These are phyloP conservation scores for Ashbya aceris DNA, from an alignment of 1,139 yeast genomes.

Conservation along the genomic window DNA sequence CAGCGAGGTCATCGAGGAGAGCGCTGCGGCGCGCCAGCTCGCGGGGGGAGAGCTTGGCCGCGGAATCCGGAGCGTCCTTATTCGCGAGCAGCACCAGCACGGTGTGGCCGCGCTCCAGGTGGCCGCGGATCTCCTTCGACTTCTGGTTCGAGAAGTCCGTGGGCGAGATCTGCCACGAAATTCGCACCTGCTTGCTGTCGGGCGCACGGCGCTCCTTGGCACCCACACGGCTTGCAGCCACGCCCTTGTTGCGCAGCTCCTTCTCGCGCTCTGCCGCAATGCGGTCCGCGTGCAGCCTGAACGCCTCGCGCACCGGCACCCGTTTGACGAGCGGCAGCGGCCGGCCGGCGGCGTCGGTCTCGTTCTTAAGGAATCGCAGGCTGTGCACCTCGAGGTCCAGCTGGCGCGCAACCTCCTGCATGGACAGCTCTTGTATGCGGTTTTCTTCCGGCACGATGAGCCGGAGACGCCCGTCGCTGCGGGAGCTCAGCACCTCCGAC, in stretches of 20 bases:
- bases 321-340: slow-evolving; percentile 31
- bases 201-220: slow-evolving; percentile 22
- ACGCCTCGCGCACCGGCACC: slow-evolving; percentile 30
- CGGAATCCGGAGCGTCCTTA: slow-evolving; percentile 9
- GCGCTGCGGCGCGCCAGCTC: no score
- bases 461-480: slow-evolving; percentile 21
- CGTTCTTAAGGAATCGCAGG: slow-evolving; percentile 21
- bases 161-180: slow-evolving; percentile 38
- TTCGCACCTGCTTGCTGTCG: slow-evolving; percentile 32
- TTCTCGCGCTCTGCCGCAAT: slow-evolving; percentile 29
- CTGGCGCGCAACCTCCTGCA: slow-evolving; percentile 19
- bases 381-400: slow-evolving; percentile 22
- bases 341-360: slow-evolving; percentile 11
- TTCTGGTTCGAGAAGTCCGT: slow-evolving; percentile 38
- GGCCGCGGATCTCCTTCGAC: slow-evolving; percentile 34
- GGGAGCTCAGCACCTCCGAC: slow-evolving; percentile 17
- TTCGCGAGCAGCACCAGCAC: slow-evolving; percentile 33
- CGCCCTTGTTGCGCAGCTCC: slow-evolving; percentile 24
- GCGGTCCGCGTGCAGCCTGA: slow-evolving; percentile 34
- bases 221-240: slow-evolving; percentile 14
- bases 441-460: slow-evolving; percentile 17
- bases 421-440: slow-evolving; percentile 15
- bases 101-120: slow-evolving; percentile 33
- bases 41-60: no score
- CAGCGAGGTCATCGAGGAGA: no score